Evolutionary conservation across 352 stramenopile genomes (phyloP).

Genomic region (Phytophthora sojae): DNA sequence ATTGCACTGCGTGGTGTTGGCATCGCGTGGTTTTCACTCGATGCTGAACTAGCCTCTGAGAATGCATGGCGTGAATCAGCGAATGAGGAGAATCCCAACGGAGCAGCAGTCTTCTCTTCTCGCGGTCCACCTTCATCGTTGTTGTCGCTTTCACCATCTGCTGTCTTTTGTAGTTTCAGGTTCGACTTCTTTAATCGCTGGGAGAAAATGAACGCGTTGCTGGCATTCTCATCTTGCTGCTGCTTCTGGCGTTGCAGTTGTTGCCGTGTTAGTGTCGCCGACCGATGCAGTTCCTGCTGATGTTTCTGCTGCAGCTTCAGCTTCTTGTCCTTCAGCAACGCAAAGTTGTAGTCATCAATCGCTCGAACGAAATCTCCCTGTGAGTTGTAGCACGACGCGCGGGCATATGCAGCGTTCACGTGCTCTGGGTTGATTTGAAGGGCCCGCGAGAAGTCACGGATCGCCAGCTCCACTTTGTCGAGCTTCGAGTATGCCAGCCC

Average conservation of each 20-base stretch:
- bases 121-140: slow-evolving; percentile 16
- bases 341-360: slow-evolving; percentile 93
- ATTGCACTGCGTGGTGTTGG: slow-evolving; percentile 3
- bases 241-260: slow-evolving; percentile 37
- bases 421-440: slow-evolving; percentile 87
- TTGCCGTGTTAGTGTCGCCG: slow-evolving; percentile 30
- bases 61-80: slow-evolving; percentile 5
- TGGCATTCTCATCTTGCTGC: slow-evolving; percentile 36
- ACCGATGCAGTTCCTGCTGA: slow-evolving; percentile 38
- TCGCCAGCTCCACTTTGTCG: slow-evolving; percentile 73
- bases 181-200: slow-evolving; percentile 16
- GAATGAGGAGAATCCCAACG: slow-evolving; percentile 5
- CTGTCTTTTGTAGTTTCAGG: not conserved
- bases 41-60: slow-evolving; percentile 6
- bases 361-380: slow-evolving; percentile 85
- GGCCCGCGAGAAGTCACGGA: slow-evolving; percentile 79
- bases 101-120: slow-evolving; percentile 12
- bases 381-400: slow-evolving; percentile 88
- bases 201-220: slow-evolving; percentile 20
- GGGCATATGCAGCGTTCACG: slow-evolving; percentile 88
- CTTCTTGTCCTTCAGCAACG: slow-evolving; percentile 84
- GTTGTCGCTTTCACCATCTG: slow-evolving; percentile 21
- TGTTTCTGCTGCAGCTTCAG: slow-evolving; percentile 51
- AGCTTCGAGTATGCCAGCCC: slow-evolving; percentile 78
- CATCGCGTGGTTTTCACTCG: slow-evolving; percentile 4